Evolutionary conservation across 495 filamentous ascomycete species (phyloP), one percentile per base, ranked within the genome.

Genomic region (Aspergillus ellipticus): DNA sequence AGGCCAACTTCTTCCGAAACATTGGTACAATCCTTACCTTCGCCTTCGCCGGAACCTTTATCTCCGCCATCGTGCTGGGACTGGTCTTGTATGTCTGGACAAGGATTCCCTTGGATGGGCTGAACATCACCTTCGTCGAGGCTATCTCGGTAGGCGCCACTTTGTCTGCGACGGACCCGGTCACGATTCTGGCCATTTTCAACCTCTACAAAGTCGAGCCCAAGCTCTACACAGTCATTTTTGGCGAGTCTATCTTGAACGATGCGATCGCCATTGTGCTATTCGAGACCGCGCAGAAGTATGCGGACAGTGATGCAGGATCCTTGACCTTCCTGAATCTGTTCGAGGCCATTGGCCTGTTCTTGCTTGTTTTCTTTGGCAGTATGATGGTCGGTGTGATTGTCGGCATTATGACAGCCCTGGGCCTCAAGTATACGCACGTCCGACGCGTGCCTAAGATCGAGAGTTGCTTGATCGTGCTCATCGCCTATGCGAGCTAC

Each of bases 141-240:
- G 94, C 94, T 42, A 90, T 97, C 55, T 95, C 91, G 1, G 90
- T 97, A 17, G 94, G 94, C 49, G 94, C 94, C 19, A 97, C 94
- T 0, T 81, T 98, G 22, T 97, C 94, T 2, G 94, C 94, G 52
- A 98, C 94, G 0, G 94, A 98, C 65, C 94, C 94, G 0, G 92
- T 98, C 47, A 98, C 94, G 0, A 97, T 98, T 61, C 79, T 98
- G 29, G 94, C 94, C 50, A 98, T 98, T 54, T 98, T 98, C 84
- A 98, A 96, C 66, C 87, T 95, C 1, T 97, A 97, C 79, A 96
- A 97, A 72, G 94, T 98, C 49, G 94, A 98, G 68, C 94, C 94
- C 9, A 97, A 97, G 72, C 82, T 98, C 5, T 98, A 98, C 69
- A 98, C 94, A 6, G 81, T 97, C 61, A 97, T 98, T 55, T 98